A percentile compares a stretch with the other conserved stretches of the same genome.
phyloP scores from a whole-genome alignment of 2,329 filamentous ascomycete genomes.

The Aspergillus spinulosporus region DNA sequence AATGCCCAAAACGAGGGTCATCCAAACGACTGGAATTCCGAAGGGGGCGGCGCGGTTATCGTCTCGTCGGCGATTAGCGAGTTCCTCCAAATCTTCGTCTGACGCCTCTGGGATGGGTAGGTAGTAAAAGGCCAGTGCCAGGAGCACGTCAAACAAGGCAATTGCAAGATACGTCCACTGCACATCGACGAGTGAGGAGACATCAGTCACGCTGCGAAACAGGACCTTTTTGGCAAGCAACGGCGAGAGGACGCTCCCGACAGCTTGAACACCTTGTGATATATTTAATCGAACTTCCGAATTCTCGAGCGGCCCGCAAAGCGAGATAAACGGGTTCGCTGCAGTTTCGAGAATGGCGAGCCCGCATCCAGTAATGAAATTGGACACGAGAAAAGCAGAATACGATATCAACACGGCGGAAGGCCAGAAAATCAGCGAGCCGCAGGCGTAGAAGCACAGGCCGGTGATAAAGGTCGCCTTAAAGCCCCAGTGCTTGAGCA shows the following conservation, averaged over 20 bases:
- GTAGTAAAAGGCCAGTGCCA: slow-evolving; percentile 63
- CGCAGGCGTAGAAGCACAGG: slow-evolving; percentile 61
- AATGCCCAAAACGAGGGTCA: slow-evolving; percentile 56
- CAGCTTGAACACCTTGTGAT: slow-evolving; percentile 62
- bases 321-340: slow-evolving; percentile 62
- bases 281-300: slow-evolving; percentile 62
- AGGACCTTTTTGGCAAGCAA: slow-evolving; percentile 61
- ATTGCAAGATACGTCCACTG: slow-evolving; percentile 68
- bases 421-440: slow-evolving; percentile 64
- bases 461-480: slow-evolving; percentile 63
- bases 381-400: slow-evolving; percentile 60
- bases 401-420: slow-evolving; percentile 64
- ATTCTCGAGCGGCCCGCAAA: slow-evolving; percentile 62
- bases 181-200: slow-evolving; percentile 57
- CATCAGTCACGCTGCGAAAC: slow-evolving; percentile 52
- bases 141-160: slow-evolving; percentile 58
- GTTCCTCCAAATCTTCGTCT: slow-evolving; percentile 59
- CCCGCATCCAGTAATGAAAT: slow-evolving; percentile 63
- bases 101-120: slow-evolving; percentile 63
- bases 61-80: slow-evolving; percentile 53
- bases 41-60: slow-evolving; percentile 50
- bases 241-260: slow-evolving; percentile 61
- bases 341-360: slow-evolving; percentile 61
- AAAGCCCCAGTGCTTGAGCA: slow-evolving; percentile 62
- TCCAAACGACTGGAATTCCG: slow-evolving; percentile 54